Percentiles rank a stretch among this genome's conserved stretches.
phyloP scores from a whole-genome alignment of 169 alveolate genomes.

The Theileria luwenshuni region DNA sequence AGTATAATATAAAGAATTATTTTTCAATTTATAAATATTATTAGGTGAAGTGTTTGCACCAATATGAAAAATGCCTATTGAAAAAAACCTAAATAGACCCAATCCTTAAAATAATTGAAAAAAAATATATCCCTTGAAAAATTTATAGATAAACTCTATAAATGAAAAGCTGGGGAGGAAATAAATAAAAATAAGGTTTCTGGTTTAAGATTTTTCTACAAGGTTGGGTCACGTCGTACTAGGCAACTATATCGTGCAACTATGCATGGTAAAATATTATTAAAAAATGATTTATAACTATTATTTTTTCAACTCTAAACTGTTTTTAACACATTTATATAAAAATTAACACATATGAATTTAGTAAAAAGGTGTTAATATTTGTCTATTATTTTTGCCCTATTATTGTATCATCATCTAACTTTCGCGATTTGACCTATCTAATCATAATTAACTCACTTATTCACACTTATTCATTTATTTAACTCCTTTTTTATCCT shows the following conservation, averaged over 20 bases:
- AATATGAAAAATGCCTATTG: background rate
- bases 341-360: no score
- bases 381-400: slow-evolving; percentile 12
- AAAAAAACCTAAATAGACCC: background rate
- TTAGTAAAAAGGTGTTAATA: no score
- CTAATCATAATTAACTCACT: no score
- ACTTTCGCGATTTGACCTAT: no score
- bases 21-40: no score
- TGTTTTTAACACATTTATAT: no score
- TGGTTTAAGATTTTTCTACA: background rate
- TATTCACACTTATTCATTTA: no score
- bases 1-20: background rate
- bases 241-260: slow-evolving; percentile 16
- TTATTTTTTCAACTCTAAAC: background rate
- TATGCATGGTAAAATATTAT: slow-evolving; percentile 1
- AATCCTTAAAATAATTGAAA: no score
- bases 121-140: background rate
- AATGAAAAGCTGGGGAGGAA: background rate
- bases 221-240: background rate
- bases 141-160: background rate
- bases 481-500: no score
- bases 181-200: background rate
- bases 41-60: background rate
- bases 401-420: no score
- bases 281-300: background rate